phyloP scores from a whole-genome alignment of 306 rosid genomes.

The Fragaria vesca region DNA sequence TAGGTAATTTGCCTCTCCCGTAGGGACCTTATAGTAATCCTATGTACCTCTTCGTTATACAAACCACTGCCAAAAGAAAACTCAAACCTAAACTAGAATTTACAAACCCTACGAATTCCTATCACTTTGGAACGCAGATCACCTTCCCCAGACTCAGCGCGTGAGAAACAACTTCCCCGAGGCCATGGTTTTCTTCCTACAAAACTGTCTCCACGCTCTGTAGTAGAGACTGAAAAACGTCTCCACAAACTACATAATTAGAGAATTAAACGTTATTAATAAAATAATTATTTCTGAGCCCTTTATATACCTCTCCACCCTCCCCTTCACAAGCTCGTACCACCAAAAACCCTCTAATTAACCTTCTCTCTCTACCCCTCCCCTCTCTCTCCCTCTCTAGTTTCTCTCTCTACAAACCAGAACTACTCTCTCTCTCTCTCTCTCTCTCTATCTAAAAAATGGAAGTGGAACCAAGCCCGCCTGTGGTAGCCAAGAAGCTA shows the following conservation, averaged over 20 bases:
- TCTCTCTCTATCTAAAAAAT: constrained; percentile 26
- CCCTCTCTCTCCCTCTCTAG: constrained; percentile 5
- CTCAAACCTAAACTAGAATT: neutral
- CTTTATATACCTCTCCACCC: constrained; percentile 37
- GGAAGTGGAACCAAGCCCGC: constrained; percentile 58
- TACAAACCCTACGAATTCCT: constrained; percentile 6
- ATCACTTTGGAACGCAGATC: neutral
- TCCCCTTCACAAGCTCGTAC: constrained; percentile 17
- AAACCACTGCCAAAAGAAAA: neutral
- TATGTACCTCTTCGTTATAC: accelerated
- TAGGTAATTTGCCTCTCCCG: constrained; percentile 25
- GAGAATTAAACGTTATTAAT: constrained; percentile 13
- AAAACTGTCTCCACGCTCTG: constrained; percentile 16
- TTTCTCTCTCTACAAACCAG: neutral
- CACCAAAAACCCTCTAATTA: neutral
- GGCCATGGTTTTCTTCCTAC: neutral
- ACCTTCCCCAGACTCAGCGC: constrained; percentile 8
- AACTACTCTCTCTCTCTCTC: neutral
- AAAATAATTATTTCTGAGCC: constrained; percentile 27
- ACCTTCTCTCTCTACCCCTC: constrained; percentile 18
- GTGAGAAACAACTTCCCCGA: neutral
- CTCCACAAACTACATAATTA: neutral
- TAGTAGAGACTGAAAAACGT: neutral
- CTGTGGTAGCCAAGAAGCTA: constrained; percentile 54
- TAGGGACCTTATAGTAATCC: constrained; percentile 27